Conservation (phyloP, 2,329 filamentous ascomycete genomes). For the Exophiala calicioides region DNA sequence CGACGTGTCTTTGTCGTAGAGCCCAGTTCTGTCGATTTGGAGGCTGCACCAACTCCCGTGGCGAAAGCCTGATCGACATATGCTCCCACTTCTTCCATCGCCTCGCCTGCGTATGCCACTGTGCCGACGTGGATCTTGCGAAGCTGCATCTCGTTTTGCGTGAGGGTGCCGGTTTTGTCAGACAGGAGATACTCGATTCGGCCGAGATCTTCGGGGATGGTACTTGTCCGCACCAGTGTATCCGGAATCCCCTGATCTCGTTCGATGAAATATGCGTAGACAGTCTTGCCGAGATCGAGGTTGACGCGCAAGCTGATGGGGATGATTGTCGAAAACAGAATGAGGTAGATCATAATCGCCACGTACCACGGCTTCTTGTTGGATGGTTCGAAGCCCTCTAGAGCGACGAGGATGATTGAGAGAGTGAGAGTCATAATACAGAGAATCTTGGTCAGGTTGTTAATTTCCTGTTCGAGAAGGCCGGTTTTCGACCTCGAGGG, state of each 20-base stretch:
- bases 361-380: constrained; percentile 75
- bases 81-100: constrained; percentile 92
- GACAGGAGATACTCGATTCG: constrained; percentile 94
- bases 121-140: constrained; percentile 98
- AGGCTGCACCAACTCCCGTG: constrained; percentile 35
- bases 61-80: constrained; percentile 86
- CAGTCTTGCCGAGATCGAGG: constrained; percentile 93
- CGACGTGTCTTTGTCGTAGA: constrained; percentile 76
- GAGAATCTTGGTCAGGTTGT: constrained; percentile 92
- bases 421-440: constrained; percentile 84
- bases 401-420: constrained; percentile 82
- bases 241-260: constrained; percentile 84
- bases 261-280: constrained; percentile 95
- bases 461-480: constrained; percentile 92
- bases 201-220: constrained; percentile 93
- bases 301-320: constrained; percentile 96
- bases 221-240: constrained; percentile 92
- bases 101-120: constrained; percentile 96
- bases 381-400: constrained; percentile 71
- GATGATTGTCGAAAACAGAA: constrained; percentile 98
- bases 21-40: constrained; percentile 21
- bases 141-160: constrained; percentile 98
- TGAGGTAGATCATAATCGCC: constrained; percentile 96
- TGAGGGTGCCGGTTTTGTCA: constrained; percentile 97
- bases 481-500: constrained; percentile 92